Percentiles rank a stretch among this genome's conserved stretches.
Evolutionary conservation across 495 filamentous ascomycete species (phyloP).

Genomic region (Aspergillus carlsbadensis): DNA sequence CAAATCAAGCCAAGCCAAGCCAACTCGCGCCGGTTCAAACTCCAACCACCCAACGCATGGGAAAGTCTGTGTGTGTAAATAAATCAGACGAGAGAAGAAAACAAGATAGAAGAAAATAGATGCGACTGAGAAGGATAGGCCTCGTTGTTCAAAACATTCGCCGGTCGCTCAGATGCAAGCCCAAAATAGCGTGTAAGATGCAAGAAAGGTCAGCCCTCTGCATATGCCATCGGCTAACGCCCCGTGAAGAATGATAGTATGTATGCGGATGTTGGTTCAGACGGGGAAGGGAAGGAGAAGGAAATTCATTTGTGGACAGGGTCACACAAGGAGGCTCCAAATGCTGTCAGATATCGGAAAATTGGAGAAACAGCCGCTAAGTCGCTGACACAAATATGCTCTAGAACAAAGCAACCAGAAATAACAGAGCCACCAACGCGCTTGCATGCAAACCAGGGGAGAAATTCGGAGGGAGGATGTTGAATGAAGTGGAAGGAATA

Average conservation of each 20-base stretch:
- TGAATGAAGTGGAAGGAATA: not conserved
- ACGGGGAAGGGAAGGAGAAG: not conserved
- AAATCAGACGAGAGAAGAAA: not conserved
- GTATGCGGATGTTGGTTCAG: conserved; percentile 9
- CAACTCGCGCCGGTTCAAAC: not conserved
- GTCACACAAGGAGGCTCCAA: conserved; percentile 1
- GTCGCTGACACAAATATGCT: conserved; percentile 14
- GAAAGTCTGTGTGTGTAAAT: not conserved
- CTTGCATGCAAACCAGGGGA: conserved; percentile 15
- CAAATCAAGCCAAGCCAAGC: not conserved
- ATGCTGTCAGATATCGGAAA: conserved; percentile 16
- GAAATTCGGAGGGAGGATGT: not conserved
- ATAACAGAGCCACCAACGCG: conserved; percentile 11
- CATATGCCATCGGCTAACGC: conserved; percentile 1
- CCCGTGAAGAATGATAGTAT: conserved; percentile 8
- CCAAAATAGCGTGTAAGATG: conserved; percentile 5
- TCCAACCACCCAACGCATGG: too few relatives aligned
- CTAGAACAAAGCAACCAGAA: conserved; percentile 12
- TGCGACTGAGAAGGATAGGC: not conserved
- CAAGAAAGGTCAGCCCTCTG: not conserved
- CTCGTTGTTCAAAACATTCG: not conserved
- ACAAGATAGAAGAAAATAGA: not conserved
- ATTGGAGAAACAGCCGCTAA: conserved; percentile 11
- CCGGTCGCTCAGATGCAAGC: conserved; percentile 1
- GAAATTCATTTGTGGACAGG: not conserved